A percentile compares a stretch with the other conserved stretches of the same genome.
Conservation (phyloP, 106 monocot genomes). For the Chionographis japonica region DNA sequence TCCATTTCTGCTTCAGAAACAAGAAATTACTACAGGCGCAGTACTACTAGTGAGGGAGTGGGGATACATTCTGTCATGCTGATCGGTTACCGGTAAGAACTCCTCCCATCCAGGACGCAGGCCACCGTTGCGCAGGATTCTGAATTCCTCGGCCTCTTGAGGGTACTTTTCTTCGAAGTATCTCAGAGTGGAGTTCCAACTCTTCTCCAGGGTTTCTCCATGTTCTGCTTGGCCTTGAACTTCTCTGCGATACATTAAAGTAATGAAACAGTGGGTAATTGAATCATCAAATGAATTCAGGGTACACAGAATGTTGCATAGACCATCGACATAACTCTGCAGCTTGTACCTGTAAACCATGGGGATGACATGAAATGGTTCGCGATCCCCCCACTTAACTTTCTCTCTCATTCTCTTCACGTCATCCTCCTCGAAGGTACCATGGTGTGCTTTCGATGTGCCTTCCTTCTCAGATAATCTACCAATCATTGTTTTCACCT, state of each 20-base stretch:
- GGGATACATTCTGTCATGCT: no score
- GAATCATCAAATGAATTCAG: no score
- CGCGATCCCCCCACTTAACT: constrained; percentile 29
- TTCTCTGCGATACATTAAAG: constrained; percentile 4
- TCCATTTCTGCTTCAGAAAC: constrained; percentile 13
- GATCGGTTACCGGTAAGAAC: constrained; percentile 7
- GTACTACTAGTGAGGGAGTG: no score
- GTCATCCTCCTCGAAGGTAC: constrained; percentile 32
- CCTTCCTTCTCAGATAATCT: constrained; percentile 27
- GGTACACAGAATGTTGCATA: no score
- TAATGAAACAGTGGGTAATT: no score
- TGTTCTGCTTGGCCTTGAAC: constrained; percentile 16
- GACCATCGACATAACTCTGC: no score
- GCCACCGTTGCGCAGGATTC: constrained; percentile 11
- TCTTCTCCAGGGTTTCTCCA: constrained; percentile 15
- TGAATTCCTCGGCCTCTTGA: constrained; percentile 24
- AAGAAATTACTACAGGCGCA: no score
- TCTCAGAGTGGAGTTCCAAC: constrained; percentile 16
- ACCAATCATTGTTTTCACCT: constrained; percentile 35
- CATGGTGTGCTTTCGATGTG: constrained; percentile 37
- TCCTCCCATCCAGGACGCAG: constrained; percentile 22
- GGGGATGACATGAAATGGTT: constrained; percentile 30
- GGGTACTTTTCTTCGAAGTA: constrained; percentile 17
- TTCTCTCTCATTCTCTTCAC: constrained; percentile 27
- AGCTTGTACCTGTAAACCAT: constrained; percentile 36